Percentiles rank a stretch among this genome's conserved stretches.
Evolutionary conservation across 345 rosid species (phyloP).

Genomic region (Corchorus capsularis): DNA sequence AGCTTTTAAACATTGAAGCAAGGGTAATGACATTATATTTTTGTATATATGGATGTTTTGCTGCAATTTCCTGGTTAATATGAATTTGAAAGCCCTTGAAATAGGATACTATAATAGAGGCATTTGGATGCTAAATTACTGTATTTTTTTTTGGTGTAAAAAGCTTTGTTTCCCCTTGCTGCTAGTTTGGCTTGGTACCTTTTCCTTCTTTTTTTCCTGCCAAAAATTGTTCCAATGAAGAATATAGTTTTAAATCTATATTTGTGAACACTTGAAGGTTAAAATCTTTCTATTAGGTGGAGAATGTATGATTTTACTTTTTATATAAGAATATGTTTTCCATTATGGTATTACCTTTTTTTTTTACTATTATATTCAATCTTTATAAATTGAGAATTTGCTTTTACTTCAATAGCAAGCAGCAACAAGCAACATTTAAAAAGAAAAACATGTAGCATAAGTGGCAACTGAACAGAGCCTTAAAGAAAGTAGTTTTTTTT

Average conservation of each 20-base stretch:
- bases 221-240: neutral
- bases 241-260: neutral
- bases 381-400: no score
- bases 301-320: neutral
- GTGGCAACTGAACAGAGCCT: neutral
- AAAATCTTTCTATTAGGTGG: neutral
- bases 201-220: neutral
- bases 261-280: neutral
- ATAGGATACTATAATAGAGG: neutral
- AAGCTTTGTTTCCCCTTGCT: neutral
- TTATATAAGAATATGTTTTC: neutral
- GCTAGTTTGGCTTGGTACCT: neutral
- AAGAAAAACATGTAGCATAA: neutral
- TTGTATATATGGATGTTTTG: neutral
- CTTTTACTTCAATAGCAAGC: no score
- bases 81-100: neutral
- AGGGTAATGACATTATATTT: conserved; percentile 44
- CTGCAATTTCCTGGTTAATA: neutral
- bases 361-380: neutral
- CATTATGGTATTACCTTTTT: neutral
- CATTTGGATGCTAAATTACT: neutral
- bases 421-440: no score
- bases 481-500: neutral
- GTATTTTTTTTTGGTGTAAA: neutral
- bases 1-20: conserved; percentile 64